These are phyloP conservation scores for Globisporangium okanoganense DNA, from an alignment of 352 stramenopile species.

Conservation along the genomic window DNA sequence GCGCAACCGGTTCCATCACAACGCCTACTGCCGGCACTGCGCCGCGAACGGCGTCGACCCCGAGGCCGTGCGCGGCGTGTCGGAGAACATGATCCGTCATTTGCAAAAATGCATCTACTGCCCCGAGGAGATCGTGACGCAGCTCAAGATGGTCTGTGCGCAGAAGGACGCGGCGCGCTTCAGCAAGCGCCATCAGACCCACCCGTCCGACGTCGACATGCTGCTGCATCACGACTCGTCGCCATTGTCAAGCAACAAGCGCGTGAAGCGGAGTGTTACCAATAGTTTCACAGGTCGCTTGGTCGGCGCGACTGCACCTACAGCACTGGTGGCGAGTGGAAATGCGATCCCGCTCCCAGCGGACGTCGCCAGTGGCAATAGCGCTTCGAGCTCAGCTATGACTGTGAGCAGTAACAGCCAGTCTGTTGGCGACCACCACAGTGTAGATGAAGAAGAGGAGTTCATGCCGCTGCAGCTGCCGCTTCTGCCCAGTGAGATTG, in stretches of 20 bases:
- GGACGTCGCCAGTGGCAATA: background rate
- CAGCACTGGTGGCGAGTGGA: background rate
- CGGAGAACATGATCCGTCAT: slow-evolving; percentile 82
- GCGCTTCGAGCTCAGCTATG: background rate
- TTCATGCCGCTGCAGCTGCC: slow-evolving; percentile 49
- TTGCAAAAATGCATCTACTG: slow-evolving; percentile 79
- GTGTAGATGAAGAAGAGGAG: slow-evolving; percentile 27
- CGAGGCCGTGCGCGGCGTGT: slow-evolving; percentile 55
- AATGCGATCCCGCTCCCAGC: slow-evolving; percentile 8
- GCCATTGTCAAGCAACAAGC: slow-evolving; percentile 25
- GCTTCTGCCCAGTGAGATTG: slow-evolving; percentile 24
- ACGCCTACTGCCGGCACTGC: slow-evolving; percentile 75
- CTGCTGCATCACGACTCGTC: slow-evolving; percentile 27
- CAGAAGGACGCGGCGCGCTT: slow-evolving; percentile 73
- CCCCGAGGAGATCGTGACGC: slow-evolving; percentile 55
- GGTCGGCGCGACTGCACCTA: background rate
- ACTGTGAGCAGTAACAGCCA: background rate
- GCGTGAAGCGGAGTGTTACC: slow-evolving; percentile 12
- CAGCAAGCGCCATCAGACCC: slow-evolving; percentile 58
- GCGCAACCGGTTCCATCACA: slow-evolving; percentile 80
- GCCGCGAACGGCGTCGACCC: slow-evolving; percentile 46
- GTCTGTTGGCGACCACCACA: background rate
- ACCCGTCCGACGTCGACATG: slow-evolving; percentile 33
- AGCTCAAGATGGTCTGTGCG: slow-evolving; percentile 61
- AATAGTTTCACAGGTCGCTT: background rate